These are phyloP conservation scores for Xanthoparmelia taractica DNA, from an alignment of 495 filamentous ascomycete species.

Conservation along the genomic window DNA sequence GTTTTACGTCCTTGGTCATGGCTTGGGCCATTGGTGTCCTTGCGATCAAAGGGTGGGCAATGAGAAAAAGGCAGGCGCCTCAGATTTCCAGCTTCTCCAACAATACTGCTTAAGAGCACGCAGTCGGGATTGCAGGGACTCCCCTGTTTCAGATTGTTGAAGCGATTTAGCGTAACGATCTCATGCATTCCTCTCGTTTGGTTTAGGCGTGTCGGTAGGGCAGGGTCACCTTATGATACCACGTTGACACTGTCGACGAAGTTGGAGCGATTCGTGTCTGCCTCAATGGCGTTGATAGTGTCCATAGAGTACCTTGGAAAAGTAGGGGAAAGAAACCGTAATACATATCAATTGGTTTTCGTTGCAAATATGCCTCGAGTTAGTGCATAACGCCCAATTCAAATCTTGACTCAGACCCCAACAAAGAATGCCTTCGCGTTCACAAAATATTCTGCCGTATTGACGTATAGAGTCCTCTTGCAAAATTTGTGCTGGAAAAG, in stretches of 20 bases:
- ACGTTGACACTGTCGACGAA: conserved; percentile 2
- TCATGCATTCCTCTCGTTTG: background rate
- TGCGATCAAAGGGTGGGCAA: conserved; percentile 86
- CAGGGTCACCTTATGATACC: conserved; percentile 2
- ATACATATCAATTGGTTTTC: too few species aligned
- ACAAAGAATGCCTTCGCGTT: background rate
- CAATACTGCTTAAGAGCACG: background rate
- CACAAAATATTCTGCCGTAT: background rate
- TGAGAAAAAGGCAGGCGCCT: conserved; percentile 22
- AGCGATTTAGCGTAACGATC: background rate
- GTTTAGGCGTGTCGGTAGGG: background rate
- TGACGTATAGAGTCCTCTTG: background rate
- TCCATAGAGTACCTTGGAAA: background rate
- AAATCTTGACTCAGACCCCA: too few species aligned
- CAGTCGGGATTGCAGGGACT: background rate
- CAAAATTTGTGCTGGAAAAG: background rate
- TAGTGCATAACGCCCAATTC: too few species aligned
- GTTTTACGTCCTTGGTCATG: conserved; percentile 76
- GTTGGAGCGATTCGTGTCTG: conserved; percentile 13
- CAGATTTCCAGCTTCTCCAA: background rate
- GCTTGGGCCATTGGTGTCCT: conserved; percentile 70
- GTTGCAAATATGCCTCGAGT: too few species aligned
- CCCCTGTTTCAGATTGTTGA: background rate
- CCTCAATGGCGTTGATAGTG: background rate
- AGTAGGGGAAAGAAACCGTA: background rate